phyloP scores from a whole-genome alignment of 345 rosid species.

The Eucalyptus melliodora region DNA sequence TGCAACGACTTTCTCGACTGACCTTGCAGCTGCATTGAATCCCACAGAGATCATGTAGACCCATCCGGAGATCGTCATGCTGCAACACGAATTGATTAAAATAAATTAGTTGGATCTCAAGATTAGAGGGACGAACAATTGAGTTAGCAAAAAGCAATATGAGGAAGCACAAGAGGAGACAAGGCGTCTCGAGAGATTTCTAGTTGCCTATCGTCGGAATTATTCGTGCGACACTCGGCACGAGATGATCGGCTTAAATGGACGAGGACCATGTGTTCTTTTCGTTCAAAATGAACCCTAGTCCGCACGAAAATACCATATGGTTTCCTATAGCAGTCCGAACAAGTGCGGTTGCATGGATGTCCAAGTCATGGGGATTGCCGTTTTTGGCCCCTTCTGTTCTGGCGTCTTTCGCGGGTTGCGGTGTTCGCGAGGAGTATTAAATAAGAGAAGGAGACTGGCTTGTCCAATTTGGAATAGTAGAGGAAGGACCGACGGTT shows the following conservation, averaged over 20 bases:
- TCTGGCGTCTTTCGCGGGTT: neutral
- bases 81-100: neutral
- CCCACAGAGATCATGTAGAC: conserved; percentile 57
- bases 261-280: neutral
- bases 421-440: neutral
- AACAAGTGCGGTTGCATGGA: neutral
- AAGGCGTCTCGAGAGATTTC: neutral
- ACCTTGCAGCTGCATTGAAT: conserved; percentile 81
- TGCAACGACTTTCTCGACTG: neutral
- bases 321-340: neutral
- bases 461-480: neutral
- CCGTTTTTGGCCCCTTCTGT: neutral
- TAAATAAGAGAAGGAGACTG: neutral
- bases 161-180: neutral
- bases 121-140: neutral
- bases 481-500: neutral
- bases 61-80: conserved; percentile 52
- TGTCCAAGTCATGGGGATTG: neutral
- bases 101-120: neutral
- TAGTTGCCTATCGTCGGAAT: neutral
- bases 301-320: neutral
- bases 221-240: neutral
- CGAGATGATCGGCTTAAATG: neutral
- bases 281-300: neutral
- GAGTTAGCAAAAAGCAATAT: neutral